These are phyloP conservation scores for Solanum dulcamara DNA, from an alignment of 257 asterid species.

Conservation along the genomic window DNA sequence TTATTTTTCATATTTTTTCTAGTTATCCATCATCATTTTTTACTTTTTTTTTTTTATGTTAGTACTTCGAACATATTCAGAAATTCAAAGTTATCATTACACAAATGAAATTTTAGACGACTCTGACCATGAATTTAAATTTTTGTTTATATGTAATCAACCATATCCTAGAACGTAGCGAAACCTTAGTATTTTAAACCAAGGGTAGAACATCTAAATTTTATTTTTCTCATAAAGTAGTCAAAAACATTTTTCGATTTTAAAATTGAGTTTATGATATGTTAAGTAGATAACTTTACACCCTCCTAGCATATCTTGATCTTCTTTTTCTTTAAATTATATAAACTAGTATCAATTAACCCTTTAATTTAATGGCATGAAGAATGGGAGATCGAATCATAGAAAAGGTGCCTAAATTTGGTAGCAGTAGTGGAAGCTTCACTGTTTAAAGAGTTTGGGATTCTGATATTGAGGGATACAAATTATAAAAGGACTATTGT, in stretches of 20 bases:
- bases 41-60: not conserved
- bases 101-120: not conserved
- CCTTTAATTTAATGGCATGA: not conserved
- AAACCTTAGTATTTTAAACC: not conserved
- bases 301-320: not conserved
- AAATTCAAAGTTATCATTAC: not conserved
- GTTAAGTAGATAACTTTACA: not conserved
- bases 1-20: no score
- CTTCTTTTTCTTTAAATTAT: not conserved
- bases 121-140: not conserved
- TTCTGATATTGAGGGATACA: not conserved
- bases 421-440: constrained; percentile 5
- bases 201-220: not conserved
- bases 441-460: not conserved
- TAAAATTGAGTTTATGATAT: not conserved
- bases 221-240: not conserved
- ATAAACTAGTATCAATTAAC: not conserved
- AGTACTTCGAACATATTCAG: not conserved
- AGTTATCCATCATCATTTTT: not conserved
- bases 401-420: not conserved
- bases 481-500: not conserved
- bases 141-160: not conserved
- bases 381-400: not conserved
- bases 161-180: not conserved
- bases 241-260: not conserved